Conservation (phyloP, 345 rosid genomes). For the Microthlaspi erraticum region DNA sequence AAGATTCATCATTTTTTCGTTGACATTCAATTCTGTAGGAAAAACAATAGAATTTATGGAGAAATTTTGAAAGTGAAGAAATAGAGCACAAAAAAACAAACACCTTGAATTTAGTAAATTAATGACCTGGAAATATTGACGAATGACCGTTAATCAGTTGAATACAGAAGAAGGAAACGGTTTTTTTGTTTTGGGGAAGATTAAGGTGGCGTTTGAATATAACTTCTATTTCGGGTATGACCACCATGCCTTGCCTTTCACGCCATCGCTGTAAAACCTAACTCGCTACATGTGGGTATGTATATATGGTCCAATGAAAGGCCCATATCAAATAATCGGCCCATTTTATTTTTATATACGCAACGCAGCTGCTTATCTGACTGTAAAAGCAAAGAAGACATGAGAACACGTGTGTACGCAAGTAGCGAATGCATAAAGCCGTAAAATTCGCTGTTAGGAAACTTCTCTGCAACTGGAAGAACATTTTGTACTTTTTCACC, state of each 20-base stretch:
- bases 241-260: too few species aligned
- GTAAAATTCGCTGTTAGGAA: slow-evolving; percentile 26
- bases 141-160: slow-evolving; percentile 4
- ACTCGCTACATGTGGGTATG: neutral
- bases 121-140: slow-evolving; percentile 3
- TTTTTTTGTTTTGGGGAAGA: neutral
- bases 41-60: slow-evolving; percentile 18
- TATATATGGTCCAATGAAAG: slow-evolving; percentile 9
- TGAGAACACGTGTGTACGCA: slow-evolving; percentile 13
- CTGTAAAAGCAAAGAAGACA: neutral
- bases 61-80: neutral
- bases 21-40: neutral
- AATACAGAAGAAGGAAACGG: neutral
- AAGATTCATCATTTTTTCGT: neutral
- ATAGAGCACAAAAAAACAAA: slow-evolving; percentile 28
- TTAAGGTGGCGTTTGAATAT: slow-evolving; percentile 3
- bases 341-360: too few species aligned
- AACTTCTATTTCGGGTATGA: slow-evolving; percentile 19
- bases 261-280: slow-evolving; percentile 20
- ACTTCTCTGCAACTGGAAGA: slow-evolving; percentile 16
- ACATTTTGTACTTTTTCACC: slow-evolving; percentile 16
- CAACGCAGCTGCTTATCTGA: too few species aligned
- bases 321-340: neutral
- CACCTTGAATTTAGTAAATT: slow-evolving; percentile 27
- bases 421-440: neutral